Evolutionary conservation across 129 eudicot genomes (phyloP).

Genomic region (Flaveria robusta): DNA sequence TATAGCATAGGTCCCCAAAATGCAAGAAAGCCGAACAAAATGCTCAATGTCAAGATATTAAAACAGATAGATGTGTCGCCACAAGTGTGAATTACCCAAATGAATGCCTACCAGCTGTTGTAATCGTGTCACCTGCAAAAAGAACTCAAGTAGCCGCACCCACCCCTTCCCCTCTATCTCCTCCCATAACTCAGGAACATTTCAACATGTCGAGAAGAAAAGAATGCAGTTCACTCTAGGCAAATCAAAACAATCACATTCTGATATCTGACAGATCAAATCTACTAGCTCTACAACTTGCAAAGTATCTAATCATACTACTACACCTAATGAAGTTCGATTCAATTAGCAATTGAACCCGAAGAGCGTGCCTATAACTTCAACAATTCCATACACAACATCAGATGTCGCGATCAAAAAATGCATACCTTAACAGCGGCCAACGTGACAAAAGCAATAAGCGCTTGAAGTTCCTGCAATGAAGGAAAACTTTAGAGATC

Average conservation of each 20-base stretch:
- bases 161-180: not conserved
- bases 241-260: not conserved
- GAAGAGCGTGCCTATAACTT: not conserved
- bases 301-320: not conserved
- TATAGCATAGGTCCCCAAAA: not conserved
- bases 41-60: not conserved
- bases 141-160: too few species aligned
- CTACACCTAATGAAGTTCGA: not conserved
- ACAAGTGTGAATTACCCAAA: not conserved
- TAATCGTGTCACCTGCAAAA: too few species aligned
- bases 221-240: not conserved
- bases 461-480: constrained; percentile 73
- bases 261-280: not conserved
- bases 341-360: not conserved
- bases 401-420: not conserved
- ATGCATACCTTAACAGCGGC: constrained; percentile 64
- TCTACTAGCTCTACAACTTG: not conserved
- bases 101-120: not conserved
- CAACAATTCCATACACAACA: not conserved
- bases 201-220: not conserved
- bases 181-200: not conserved
- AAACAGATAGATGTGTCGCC: not conserved
- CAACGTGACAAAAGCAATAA: constrained; percentile 64
- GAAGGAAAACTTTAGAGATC: constrained; percentile 16
- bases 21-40: not conserved